A percentile compares a stretch with the other conserved stretches of the same genome.
These are phyloP conservation scores for Mycena chlorophos DNA, from an alignment of 768 basidiomycete species.

Conservation along the genomic window DNA sequence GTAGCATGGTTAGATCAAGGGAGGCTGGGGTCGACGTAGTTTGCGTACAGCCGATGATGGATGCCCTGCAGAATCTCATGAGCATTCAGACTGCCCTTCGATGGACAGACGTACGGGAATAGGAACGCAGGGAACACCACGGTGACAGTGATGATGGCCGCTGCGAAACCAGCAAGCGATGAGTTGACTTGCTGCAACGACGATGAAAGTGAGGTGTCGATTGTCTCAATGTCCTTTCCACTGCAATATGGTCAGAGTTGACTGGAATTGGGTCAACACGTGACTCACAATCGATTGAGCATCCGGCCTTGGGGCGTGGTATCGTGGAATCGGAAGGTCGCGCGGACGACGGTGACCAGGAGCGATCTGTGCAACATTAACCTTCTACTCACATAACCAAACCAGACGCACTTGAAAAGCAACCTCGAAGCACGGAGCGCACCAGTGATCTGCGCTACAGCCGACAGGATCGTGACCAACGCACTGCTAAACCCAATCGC, in stretches of 20 bases:
- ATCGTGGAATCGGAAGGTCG: constrained; percentile 68
- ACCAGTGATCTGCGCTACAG: constrained; percentile 56
- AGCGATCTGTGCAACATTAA: constrained; percentile 42
- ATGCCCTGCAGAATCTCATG: constrained; percentile 33
- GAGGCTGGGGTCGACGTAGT: too few species aligned
- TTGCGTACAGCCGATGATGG: constrained; percentile 69
- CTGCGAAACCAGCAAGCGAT: constrained; percentile 74
- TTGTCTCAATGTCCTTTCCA: constrained; percentile 73
- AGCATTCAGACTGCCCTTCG: background rate
- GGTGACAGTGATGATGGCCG: constrained; percentile 69
- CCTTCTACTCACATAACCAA: constrained; percentile 28
- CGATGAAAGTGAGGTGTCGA: constrained; percentile 70
- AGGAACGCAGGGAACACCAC: constrained; percentile 81
- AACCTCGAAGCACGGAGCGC: constrained; percentile 49
- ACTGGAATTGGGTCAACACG: background rate
- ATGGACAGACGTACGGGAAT: constrained; percentile 42
- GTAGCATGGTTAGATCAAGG: too few species aligned
- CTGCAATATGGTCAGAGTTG: background rate
- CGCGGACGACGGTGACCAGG: constrained; percentile 68
- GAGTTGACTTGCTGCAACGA: constrained; percentile 77
- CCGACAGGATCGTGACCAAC: constrained; percentile 9
- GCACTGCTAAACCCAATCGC: constrained; percentile 43
- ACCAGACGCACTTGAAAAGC: constrained; percentile 39
- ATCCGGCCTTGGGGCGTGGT: constrained; percentile 85
- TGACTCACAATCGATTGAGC: constrained; percentile 68